Base-by-base conservation (phyloP, 176 grass and related monocot species). In the Pontederia crassipes region DNA sequence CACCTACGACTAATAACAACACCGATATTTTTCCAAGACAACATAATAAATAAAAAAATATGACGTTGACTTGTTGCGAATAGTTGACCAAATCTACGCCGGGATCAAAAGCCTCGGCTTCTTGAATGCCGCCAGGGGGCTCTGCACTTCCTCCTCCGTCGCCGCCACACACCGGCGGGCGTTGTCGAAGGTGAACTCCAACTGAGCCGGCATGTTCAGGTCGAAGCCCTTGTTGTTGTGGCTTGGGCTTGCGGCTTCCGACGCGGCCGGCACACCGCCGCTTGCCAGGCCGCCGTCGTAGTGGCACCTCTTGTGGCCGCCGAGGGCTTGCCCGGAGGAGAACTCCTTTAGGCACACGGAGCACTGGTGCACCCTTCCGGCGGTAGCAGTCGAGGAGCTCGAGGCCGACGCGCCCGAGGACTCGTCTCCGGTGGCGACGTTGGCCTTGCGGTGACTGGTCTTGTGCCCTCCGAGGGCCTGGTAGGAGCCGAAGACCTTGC, bases 391-490 rank as follows among this genome's bases (percentile, higher is more conserved):
- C 6, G 53, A 46, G 27, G 47, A 78, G 5, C 74, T 69, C 14
- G 83, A 83, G 11, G 77, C 76, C 28, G 77, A 75, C 8, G 69
- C 78, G 18, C 60, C 56, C 15, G 48, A 49, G 0, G 92, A 80
- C 1, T 81, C 74, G 65, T 67, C 69, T 7, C 35, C 67, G 55
- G 54, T 58, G 55, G 54, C 71, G 48, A 0, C 64, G 79, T 64
- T 64, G 83, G 46, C 18, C 54, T 82, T 63, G 10, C 93, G 76
- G 88, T 98, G 93, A 78, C 88, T 98, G 11, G 93, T 80, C 77
- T 98, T 98, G 84, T 98, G 93, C 6, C 93, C 93, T 0, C 93
- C 93, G 8, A 98, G 84, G 48, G 93, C 93, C 73, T 98, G 93
- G 71, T 87, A 90, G n/a, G 93, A 92, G 54, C 67, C 46, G 65